Base-by-base conservation (phyloP, 495 filamentous ascomycete species). In the Neurospora hispaniola region DNA sequence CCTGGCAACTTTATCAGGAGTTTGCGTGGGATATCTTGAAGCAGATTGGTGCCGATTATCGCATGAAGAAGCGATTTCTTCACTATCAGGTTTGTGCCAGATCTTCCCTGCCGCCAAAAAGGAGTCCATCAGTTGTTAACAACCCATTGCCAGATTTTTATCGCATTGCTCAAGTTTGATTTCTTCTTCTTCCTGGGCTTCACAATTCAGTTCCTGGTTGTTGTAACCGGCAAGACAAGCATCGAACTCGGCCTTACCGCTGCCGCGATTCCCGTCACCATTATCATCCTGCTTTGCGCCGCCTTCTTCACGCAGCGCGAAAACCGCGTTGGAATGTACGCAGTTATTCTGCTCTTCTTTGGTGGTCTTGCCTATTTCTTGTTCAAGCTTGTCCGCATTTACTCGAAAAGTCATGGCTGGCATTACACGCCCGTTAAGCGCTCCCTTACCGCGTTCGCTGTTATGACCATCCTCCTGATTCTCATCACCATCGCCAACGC, bases 131-230 rank as follows among this genome's bases (percentile, higher is more conserved):
- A 39, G 31, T 43, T 42, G 27, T 80, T 86, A 75, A 89, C 72
- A 38, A 4, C 23, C n/a, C 43, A 54, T 9, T 31, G 70, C 35
- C 75, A 98, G 94, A 94, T 99, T 78, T 99, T 97, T 83, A 98
- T 99, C 77, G 93, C 96, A 43, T 88, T 98, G 11, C 87, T 99
- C 70, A 99, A 99, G 81, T 99, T 99, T 81, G 96, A 99, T 83
- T 98, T 99, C 82, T 99, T 99, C 88, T 97, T 99, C 87, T 99
- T 99, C 88, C 89, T 99, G 70, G 96, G 94, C 16, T 99, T 99
- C 79, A 98, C 94, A 7, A 91, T 99, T 44, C 96, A 99, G 79
- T 98, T 99, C 82, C 85, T 99, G 40, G 96, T 98, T 74, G 90
- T 99, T 72, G 94, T 98, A 46, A 90, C 88, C 43, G 83, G 88